Conservation (phyloP, 139 green algal genomes). For the Gonium pectorale region DNA sequence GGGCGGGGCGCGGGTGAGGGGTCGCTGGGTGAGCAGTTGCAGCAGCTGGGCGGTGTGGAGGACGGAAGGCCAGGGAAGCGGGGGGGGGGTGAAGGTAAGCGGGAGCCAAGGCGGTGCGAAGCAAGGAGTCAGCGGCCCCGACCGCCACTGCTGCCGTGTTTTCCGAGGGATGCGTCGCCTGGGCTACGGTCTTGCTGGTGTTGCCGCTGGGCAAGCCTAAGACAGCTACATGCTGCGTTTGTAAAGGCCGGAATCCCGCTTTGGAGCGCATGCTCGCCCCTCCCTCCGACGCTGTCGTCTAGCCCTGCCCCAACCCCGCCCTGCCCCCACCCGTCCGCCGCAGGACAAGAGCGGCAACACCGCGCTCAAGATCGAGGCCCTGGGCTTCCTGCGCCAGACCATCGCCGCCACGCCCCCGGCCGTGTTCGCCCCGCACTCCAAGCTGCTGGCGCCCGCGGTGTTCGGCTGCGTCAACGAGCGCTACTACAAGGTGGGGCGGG, state of each 20-base stretch:
- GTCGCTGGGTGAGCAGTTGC: too few relatives aligned
- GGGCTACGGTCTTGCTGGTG: too few relatives aligned
- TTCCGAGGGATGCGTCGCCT: too few relatives aligned
- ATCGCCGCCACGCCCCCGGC: slow-evolving; percentile 65
- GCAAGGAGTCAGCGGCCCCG: neutral
- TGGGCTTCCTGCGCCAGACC: slow-evolving; percentile 85
- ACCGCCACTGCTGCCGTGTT: neutral
- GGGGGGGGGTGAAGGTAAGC: neutral
- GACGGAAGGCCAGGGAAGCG: neutral
- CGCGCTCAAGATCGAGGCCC: slow-evolving; percentile 91
- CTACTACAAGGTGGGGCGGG: slow-evolving; percentile 90
- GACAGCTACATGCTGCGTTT: neutral
- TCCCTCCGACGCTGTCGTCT: neutral
- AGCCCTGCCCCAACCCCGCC: neutral
- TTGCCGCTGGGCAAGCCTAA: neutral
- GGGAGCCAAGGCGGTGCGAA: neutral
- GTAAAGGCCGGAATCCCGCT: too few relatives aligned
- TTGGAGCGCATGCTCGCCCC: too few relatives aligned
- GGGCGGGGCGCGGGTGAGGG: neutral
- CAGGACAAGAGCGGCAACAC: slow-evolving; percentile 78
- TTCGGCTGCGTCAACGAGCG: slow-evolving; percentile 71
- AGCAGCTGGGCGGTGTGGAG: neutral
- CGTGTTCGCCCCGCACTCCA: slow-evolving; percentile 71
- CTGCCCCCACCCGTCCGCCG: neutral
- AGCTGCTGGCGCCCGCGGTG: slow-evolving; percentile 70